Base-by-base conservation (phyloP, 2,329 filamentous ascomycete species). In the Hortaea werneckii region DNA sequence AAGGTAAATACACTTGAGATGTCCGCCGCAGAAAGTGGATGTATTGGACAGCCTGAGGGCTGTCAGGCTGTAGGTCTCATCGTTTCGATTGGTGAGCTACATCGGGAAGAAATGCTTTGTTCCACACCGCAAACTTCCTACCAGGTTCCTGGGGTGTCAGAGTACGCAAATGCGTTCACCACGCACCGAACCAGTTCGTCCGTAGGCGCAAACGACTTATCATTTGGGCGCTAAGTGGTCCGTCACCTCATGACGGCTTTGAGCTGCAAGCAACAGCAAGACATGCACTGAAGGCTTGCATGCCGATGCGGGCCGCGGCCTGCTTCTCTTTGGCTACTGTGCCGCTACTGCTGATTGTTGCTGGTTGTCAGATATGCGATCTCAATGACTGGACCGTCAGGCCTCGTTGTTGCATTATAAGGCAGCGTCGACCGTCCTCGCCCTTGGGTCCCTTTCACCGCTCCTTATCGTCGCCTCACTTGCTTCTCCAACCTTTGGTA, bases 111-210 rank as follows among this genome's bases (percentile, higher is more conserved):
- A 41, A 45, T 49, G 54, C 56, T 55, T 57, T 58, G 55, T 58
- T 45, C 47, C 50, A 54, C 55, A 58, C 54, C 54, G 57, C 57
- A 59, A 58, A 56, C 54, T 53, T 42, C 32, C 28, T 48, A 34
- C 41, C 50, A 48, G 48, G 46, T 47, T 49, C 48, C 38, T 38
- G 44, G 50, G 48, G 37, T 46, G 45, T 38, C 27, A 26, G 39
- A 37, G 9, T 13, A 42, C 43, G 50, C 44, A 52, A 50, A 50
- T 48, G 43, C 40, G 41, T 50, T 46, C 41, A 40, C 30, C 29
- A 46, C 41, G 37, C 35, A 40, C 53, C 51, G 41, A 52, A 50
- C 46, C 44, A 46, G 49, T 43, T 52, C 44, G 34, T 29, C 45
- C 35, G 40, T 44, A 35, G 42, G 48, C 41, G 46, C 51, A 55